Evolutionary conservation across 2,329 filamentous ascomycete genomes (phyloP), one percentile per base, ranked within the genome.

Genomic region (Colletotrichum neosansevieriae): DNA sequence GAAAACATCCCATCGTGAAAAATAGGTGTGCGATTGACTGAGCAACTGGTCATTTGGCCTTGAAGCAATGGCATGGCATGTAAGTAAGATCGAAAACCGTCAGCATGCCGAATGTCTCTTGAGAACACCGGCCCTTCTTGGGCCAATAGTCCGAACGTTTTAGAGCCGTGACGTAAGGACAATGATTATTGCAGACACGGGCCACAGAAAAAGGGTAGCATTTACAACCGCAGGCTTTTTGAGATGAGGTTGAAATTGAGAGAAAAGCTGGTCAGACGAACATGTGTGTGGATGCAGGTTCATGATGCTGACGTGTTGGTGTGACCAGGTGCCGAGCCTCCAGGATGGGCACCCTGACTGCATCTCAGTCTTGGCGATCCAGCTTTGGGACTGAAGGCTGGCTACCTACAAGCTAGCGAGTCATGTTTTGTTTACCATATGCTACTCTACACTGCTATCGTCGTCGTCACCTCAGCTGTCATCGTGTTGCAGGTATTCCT

Each of bases 41-140:
- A 65, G 61, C 61, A 66, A 65, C 62, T 56, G 56, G 66, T 47
- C 60, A 51, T 45, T 64, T 58, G 59, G 64, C 47, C 47, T 45
- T 38, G 15, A 34, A 19, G 17, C 47, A 24, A 42, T 65, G 61
- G 54, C 34, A 42, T 65, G 61, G 54, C 34, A 65, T 50, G 61
- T 42, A 65, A 44, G n/a, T 49, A 11, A 49, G 15, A 56, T 54
- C 13, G 38, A 54, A 9, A 47, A 13, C 47, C 65, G 38, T 49
- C 49, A 42, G 45, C 45, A 34, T 3, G 12, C 15, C 3, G 47
- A 56, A n/a, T 54, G 42, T 49, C 40, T 60, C 47, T 32, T 36
- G 15, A 38, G 36, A 4, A 54, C n/a, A 36, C 34, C 38, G 44
- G 17, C 11, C 36, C 21, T 21, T n/a, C 24, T 57, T 21, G 21